Base-by-base conservation (phyloP, 164 flowering plant species). In the Vitis cinerea region DNA sequence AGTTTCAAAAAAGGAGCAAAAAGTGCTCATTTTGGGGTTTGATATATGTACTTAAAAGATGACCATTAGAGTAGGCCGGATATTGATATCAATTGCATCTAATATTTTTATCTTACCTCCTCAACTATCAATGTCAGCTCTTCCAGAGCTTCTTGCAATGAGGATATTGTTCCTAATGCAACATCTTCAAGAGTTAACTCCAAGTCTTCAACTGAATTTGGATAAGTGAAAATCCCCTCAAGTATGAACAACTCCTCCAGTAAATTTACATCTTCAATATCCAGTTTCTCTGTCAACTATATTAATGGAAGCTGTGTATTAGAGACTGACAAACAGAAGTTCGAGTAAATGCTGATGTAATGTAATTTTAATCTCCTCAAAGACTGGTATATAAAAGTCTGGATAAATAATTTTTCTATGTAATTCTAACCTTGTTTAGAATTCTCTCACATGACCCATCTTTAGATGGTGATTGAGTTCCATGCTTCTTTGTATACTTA, bases 191-290 rank as follows among this genome's bases (percentile, higher is more conserved):
- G 78, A 29, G 73, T 86, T 66, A 74, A 54, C 50, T 86, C 93
- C 61, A 80, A 37, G 27, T 81, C 86, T 75, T 82, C 86, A 37
- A 65, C 65, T 6, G 83, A 73, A 67, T 73, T 49, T 37, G 80
- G 83, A 77, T 83, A 82, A 66, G 78, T 79, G 51, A 85, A 37
- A 47, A 89, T 79, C 51, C 93, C 96, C 64, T 87, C 89, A 37
- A 65, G 61, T 61, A 82, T 66, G 65, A 90, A 83, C 71, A 87
- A 67, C 75, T 87, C 88, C 81, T 87, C 87, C 15, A 90, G 82
- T 66, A 86, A 72, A 68, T 85, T 78, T 69, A 89, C 85, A 55
- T 84, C 88, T 74, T 87, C 90, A 61, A 13, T 66, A 19, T 76
- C 73, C 77, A 92, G 67, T 55, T 68, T 82, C 83, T 81, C 87